A percentile compares a stretch with the other conserved stretches of the same genome.
Evolutionary conservation across 345 rosid species (phyloP).

Genomic region (Pugionium cornutum): DNA sequence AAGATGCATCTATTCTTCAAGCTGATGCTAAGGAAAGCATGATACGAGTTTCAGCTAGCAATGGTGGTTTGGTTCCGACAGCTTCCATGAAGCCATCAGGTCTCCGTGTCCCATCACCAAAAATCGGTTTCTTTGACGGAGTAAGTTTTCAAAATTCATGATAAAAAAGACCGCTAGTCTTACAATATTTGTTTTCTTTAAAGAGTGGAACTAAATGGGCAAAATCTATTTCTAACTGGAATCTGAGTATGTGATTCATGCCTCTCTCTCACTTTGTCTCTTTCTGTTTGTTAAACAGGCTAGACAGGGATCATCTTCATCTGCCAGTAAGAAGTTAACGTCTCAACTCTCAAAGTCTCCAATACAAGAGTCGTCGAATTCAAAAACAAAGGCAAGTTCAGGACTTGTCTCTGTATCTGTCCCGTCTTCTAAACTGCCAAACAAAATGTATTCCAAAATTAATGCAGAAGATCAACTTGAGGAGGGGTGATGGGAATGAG

Average conservation of each 20-base stretch:
- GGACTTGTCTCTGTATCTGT: slow-evolving; percentile 34
- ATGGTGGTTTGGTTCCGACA: no score
- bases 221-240: slow-evolving; percentile 1
- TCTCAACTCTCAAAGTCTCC: slow-evolving; percentile 43
- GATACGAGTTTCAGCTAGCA: no score
- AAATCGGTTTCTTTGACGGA: slow-evolving; percentile 97
- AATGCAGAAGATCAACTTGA: slow-evolving; percentile 41
- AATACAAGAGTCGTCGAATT: slow-evolving; percentile 18
- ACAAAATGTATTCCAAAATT: slow-evolving; percentile 44
- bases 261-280: not conserved
- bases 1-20: slow-evolving; percentile 44
- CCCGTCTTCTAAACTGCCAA: slow-evolving; percentile 46
- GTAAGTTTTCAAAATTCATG: slow-evolving; percentile 56
- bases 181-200: no score
- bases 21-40: slow-evolving; percentile 43
- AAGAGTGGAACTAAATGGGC: no score
- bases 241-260: slow-evolving; percentile 19
- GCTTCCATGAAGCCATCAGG: slow-evolving; percentile 74
- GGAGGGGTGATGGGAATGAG: slow-evolving; percentile 24
- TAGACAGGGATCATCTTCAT: slow-evolving; percentile 52
- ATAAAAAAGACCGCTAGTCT: no score
- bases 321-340: slow-evolving; percentile 51
- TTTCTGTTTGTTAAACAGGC: slow-evolving; percentile 48
- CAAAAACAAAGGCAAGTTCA: slow-evolving; percentile 33
- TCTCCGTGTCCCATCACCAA: slow-evolving; percentile 90